Conservation (phyloP, 768 basidiomycete genomes). For the Russula ochroleuca region DNA sequence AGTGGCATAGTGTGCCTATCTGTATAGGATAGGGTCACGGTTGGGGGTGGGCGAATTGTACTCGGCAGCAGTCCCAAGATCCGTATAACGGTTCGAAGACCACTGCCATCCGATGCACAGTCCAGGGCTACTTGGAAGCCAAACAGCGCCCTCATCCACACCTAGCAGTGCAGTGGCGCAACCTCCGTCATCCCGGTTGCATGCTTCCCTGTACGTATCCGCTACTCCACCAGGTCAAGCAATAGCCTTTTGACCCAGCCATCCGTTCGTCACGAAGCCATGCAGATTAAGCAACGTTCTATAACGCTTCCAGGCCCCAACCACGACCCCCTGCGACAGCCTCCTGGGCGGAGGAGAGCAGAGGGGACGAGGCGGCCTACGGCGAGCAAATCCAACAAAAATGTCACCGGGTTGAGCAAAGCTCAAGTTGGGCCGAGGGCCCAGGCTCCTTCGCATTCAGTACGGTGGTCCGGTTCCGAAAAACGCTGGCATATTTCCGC, state of each 20-base stretch:
- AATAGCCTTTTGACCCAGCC: slow-evolving; percentile 12
- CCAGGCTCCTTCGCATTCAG: slow-evolving; percentile 22
- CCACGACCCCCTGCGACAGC: slow-evolving; percentile 11
- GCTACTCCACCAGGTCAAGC: slow-evolving; percentile 5
- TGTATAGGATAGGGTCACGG: slow-evolving; percentile 18
- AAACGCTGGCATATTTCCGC: slow-evolving; percentile 11
- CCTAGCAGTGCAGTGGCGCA: slow-evolving; percentile 10
- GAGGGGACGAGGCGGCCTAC: slow-evolving; percentile 16
- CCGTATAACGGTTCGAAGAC: background rate
- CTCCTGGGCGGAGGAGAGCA: slow-evolving; percentile 14
- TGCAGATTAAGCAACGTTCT: slow-evolving; percentile 24
- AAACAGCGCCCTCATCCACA: slow-evolving; percentile 17
- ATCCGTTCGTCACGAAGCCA: slow-evolving; percentile 19
- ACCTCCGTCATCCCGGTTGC: slow-evolving; percentile 3
- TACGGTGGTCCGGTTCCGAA: slow-evolving; percentile 20
- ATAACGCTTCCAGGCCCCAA: slow-evolving; percentile 24
- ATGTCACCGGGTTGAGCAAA: slow-evolving; percentile 25
- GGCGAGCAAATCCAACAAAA: slow-evolving; percentile 27
- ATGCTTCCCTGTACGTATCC: slow-evolving; percentile 23
- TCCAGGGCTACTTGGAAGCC: slow-evolving; percentile 10
- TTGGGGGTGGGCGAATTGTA: slow-evolving; percentile 23
- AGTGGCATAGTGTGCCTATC: slow-evolving; percentile 22
- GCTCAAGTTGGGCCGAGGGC: slow-evolving; percentile 19
- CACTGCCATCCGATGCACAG: slow-evolving; percentile 17
- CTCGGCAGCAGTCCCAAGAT: slow-evolving; percentile 1